phyloP scores from a whole-genome alignment of 2,329 filamentous ascomycete species.

The Cephalotrichum gorgonifer region DNA sequence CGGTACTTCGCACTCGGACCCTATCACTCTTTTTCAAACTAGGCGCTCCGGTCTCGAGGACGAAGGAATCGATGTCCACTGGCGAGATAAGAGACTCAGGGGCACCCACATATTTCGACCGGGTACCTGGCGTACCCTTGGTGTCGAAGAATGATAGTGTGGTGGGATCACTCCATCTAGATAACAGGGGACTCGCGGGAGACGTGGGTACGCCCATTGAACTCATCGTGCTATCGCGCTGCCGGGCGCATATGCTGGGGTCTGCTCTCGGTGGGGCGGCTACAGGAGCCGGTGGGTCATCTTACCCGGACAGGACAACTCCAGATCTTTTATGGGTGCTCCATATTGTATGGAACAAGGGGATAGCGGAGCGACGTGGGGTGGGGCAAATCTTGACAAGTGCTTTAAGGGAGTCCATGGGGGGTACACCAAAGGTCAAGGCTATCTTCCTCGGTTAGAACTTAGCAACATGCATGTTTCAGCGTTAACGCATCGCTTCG shows the following conservation, averaged over 20 bases:
- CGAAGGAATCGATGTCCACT: not conserved
- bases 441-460: not conserved
- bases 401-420: not conserved
- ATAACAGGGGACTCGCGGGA: not conserved
- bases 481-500: too few relatives aligned
- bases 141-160: not conserved
- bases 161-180: not conserved
- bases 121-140: not conserved
- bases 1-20: not conserved
- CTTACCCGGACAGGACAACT: not conserved
- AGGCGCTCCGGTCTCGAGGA: not conserved
- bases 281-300: not conserved
- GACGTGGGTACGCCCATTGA: not conserved
- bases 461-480: too few relatives aligned
- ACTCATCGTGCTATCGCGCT: not conserved
- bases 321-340: not conserved
- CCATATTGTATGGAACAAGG: not conserved
- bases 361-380: not conserved
- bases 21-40: not conserved
- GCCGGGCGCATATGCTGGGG: not conserved
- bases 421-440: not conserved
- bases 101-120: not conserved
- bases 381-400: not conserved
- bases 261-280: not conserved
- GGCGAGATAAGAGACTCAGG: not conserved